These are phyloP conservation scores for Sphenostylis stenocarpa DNA, from an alignment of 306 rosid species.

Conservation along the genomic window DNA sequence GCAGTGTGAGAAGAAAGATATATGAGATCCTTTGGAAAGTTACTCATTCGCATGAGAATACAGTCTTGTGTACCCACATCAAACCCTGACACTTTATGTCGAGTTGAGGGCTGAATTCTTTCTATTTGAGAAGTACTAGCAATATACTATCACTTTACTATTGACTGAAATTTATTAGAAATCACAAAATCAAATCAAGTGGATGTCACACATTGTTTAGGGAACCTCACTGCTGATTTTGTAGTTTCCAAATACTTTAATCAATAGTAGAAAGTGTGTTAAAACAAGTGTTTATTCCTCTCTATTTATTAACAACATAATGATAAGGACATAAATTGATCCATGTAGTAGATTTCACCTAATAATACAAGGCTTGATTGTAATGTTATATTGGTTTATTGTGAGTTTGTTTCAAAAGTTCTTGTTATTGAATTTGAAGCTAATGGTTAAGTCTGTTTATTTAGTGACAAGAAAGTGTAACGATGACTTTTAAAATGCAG, in stretches of 20 bases:
- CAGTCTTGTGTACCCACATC: background rate
- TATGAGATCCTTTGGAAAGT: background rate
- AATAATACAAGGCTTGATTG: background rate
- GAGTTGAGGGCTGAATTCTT: background rate
- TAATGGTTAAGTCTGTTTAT: constrained; percentile 1
- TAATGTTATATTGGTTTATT: background rate
- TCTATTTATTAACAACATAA: background rate
- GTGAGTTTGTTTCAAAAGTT: background rate
- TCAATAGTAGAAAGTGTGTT: background rate
- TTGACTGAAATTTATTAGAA: background rate
- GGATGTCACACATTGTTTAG: background rate
- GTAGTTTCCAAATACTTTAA: background rate
- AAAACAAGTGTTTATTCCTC: background rate
- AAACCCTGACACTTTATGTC: background rate
- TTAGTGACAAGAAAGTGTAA: constrained; percentile 25
- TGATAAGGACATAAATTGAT: constrained; percentile 3
- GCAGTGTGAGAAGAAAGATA: background rate
- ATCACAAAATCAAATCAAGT: background rate
- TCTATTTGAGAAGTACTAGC: background rate
- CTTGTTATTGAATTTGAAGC: background rate
- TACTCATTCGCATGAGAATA: background rate
- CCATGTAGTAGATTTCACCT: background rate
- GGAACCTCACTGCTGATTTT: background rate
- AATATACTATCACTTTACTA: background rate
- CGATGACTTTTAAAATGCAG: constrained; percentile 50